Percentiles rank a stretch among this genome's conserved stretches.
phyloP scores from a whole-genome alignment of 345 rosid species.

The Psidium guajava region DNA sequence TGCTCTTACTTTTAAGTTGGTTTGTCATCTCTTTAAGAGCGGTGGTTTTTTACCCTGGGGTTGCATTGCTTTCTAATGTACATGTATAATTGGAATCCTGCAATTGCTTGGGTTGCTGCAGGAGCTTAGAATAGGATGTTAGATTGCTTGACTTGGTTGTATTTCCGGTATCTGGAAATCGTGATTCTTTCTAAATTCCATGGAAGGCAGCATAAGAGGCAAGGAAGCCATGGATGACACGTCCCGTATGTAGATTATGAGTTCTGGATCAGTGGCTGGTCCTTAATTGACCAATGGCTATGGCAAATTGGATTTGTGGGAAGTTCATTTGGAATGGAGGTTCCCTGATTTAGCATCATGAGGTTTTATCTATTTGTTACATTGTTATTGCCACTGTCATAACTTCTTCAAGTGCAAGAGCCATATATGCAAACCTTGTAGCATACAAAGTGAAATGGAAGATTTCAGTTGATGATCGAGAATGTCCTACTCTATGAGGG shows the following conservation, averaged over 20 bases:
- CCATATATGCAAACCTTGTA: not conserved
- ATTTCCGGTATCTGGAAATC: not conserved
- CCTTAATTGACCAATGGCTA: not conserved
- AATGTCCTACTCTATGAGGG: not conserved
- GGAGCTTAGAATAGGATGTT: not conserved
- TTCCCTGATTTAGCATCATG: not conserved
- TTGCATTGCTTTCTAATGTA: not conserved
- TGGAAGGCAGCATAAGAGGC: not conserved
- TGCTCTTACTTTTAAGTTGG: not conserved
- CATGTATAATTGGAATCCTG: not conserved
- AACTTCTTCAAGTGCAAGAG: not conserved
- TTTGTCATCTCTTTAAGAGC: not conserved
- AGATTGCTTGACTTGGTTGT: not conserved
- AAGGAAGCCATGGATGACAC: not conserved
- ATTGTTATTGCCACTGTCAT: not conserved
- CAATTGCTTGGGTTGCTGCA: not conserved
- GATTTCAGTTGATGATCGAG: not conserved
- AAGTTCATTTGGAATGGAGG: not conserved
- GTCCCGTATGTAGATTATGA: not conserved
- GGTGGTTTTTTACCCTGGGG: not conserved
- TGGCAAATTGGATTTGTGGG: not conserved
- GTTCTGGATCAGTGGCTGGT: not conserved
- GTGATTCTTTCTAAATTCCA: not conserved
- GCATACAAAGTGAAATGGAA: not conserved
- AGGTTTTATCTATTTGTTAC: not conserved